phyloP scores from a whole-genome alignment of 306 rosid genomes.

The Carpinus fangiana region DNA sequence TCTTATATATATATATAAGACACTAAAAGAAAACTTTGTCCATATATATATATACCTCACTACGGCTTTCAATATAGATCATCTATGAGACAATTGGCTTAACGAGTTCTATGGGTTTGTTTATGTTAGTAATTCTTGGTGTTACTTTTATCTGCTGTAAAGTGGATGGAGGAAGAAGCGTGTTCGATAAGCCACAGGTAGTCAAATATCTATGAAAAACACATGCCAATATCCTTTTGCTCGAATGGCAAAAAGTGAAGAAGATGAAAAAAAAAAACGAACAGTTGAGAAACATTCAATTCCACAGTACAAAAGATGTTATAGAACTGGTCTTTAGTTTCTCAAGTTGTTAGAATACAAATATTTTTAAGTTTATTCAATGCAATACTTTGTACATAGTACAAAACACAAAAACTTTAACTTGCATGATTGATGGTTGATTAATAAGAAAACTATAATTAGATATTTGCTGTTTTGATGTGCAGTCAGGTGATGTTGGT shows the following conservation, averaged over 20 bases:
- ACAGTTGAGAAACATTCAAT: no score
- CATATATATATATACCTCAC: no score
- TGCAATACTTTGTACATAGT: no score
- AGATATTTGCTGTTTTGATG: neutral
- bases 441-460: neutral
- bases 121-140: neutral
- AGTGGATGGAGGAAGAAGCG: neutral
- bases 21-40: no score
- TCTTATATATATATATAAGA: no score
- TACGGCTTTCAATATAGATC: no score
- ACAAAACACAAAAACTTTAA: neutral
- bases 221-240: neutral
- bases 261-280: neutral
- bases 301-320: neutral
- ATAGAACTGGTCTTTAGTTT: neutral
- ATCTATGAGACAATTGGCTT: neutral
- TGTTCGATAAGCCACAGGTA: neutral
- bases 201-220: neutral
- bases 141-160: neutral
- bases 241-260: neutral
- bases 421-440: neutral
- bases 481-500: neutral
- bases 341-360: neutral
- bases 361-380: no score
- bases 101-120: neutral